Evolutionary conservation across 2,329 filamentous ascomycete genomes (phyloP).

Genomic region (Aureobasidium sp.): DNA sequence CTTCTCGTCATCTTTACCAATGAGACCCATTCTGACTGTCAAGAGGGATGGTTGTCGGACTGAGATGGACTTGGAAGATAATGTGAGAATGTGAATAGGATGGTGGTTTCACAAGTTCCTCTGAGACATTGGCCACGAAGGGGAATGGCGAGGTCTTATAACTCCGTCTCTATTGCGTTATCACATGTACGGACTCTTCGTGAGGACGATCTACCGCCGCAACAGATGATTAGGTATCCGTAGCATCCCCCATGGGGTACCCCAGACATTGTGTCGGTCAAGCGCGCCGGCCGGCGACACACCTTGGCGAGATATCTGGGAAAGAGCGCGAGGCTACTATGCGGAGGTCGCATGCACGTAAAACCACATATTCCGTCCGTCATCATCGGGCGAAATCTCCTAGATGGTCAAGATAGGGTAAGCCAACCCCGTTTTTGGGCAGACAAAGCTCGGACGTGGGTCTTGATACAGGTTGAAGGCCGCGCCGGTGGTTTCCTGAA

Average conservation of each 20-base stretch:
- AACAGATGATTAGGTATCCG: not conserved
- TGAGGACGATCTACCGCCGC: not conserved
- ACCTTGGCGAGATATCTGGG: not conserved
- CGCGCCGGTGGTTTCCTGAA: not conserved
- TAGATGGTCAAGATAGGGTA: not conserved
- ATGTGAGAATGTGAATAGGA: not conserved
- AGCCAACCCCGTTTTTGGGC: not conserved
- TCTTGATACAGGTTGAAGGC: not conserved
- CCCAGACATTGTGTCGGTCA: not conserved
- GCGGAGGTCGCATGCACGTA: too few relatives aligned
- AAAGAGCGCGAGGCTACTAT: not conserved
- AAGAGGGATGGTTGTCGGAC: not conserved
- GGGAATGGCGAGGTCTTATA: not conserved
- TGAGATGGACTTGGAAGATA: not conserved
- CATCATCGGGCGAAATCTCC: not conserved
- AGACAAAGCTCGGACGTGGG: not conserved
- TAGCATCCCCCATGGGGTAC: not conserved
- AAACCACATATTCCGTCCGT: not conserved
- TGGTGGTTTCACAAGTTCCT: not conserved
- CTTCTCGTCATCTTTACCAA: conserved; percentile 16
- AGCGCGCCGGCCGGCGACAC: not conserved
- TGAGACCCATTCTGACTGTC: conserved; percentile 12
- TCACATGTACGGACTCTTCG: not conserved
- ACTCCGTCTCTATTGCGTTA: not conserved
- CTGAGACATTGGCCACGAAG: not conserved